Percentiles rank a stretch among this genome's conserved stretches.
phyloP scores from a whole-genome alignment of 306 rosid species.

The Malus orientalis region DNA sequence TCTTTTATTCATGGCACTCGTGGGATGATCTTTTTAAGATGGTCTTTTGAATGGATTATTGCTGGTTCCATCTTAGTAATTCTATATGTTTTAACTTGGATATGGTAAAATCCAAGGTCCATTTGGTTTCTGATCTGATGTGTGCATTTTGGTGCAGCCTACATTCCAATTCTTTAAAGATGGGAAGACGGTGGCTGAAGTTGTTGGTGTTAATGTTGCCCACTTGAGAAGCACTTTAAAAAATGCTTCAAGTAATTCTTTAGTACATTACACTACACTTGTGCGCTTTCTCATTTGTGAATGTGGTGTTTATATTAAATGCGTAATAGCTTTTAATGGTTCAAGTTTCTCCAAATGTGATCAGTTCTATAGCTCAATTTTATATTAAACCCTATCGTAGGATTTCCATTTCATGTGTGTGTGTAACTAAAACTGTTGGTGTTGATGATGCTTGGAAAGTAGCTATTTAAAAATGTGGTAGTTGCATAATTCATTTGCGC shows the following conservation, averaged over 20 bases:
- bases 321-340: neutral
- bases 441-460: neutral
- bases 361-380: neutral
- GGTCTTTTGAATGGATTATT: neutral
- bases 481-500: neutral
- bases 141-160: slow-evolving; percentile 51
- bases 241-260: slow-evolving; percentile 63
- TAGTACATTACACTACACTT: neutral
- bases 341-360: neutral
- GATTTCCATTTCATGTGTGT: neutral
- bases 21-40: neutral
- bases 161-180: slow-evolving; percentile 67
- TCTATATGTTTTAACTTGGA: neutral
- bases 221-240: slow-evolving; percentile 42
- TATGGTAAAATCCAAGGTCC: neutral
- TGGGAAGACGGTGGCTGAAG: slow-evolving; percentile 62
- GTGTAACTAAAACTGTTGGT: neutral
- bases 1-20: neutral
- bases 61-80: neutral
- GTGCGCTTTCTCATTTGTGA: neutral
- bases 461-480: neutral
- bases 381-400: neutral
- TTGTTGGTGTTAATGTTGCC: slow-evolving; percentile 57
- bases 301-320: neutral
- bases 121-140: neutral